phyloP scores from a whole-genome alignment of 495 filamentous ascomycete species.

The Staphylotrichum longicolle region DNA sequence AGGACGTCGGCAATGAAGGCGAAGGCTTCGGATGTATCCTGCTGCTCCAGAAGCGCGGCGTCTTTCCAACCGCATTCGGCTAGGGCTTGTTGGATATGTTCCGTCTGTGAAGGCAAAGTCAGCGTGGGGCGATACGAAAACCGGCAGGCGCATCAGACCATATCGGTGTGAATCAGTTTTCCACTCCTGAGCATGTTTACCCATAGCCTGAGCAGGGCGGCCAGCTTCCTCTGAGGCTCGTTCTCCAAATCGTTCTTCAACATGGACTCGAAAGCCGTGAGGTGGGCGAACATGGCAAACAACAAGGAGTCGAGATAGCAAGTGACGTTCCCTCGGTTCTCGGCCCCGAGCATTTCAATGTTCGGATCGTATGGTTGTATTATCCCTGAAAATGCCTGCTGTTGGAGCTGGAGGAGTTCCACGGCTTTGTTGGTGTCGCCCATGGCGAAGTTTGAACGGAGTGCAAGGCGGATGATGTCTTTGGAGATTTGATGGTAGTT shows the following conservation, averaged over 20 bases:
- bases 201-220: conserved; percentile 77
- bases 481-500: conserved; percentile 57
- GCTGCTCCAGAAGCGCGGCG: conserved; percentile 70
- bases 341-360: conserved; percentile 75
- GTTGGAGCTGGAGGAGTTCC: conserved; percentile 69
- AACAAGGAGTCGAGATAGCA: conserved; percentile 92
- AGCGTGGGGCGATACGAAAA: not conserved
- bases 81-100: conserved; percentile 76
- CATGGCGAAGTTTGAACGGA: conserved; percentile 60
- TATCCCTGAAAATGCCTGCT: conserved; percentile 77
- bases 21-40: conserved; percentile 94
- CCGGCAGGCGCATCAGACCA: conserved; percentile 55
- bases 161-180: conserved; percentile 77
- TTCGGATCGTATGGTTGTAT: conserved; percentile 68
- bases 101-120: conserved; percentile 56
- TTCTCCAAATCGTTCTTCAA: conserved; percentile 60
- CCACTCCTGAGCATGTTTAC: conserved; percentile 87
- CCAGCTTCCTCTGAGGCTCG: conserved; percentile 68
- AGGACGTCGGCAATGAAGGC: conserved; percentile 88
- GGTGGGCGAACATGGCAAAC: conserved; percentile 92
- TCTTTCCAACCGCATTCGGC: conserved; percentile 91
- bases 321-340: conserved; percentile 80
- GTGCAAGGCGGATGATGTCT: conserved; percentile 67
- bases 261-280: conserved; percentile 89
- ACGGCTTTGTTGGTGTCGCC: conserved; percentile 73